phyloP scores from a whole-genome alignment of 2,329 filamentous ascomycete genomes.

The Pseudopyricularia javanii region DNA sequence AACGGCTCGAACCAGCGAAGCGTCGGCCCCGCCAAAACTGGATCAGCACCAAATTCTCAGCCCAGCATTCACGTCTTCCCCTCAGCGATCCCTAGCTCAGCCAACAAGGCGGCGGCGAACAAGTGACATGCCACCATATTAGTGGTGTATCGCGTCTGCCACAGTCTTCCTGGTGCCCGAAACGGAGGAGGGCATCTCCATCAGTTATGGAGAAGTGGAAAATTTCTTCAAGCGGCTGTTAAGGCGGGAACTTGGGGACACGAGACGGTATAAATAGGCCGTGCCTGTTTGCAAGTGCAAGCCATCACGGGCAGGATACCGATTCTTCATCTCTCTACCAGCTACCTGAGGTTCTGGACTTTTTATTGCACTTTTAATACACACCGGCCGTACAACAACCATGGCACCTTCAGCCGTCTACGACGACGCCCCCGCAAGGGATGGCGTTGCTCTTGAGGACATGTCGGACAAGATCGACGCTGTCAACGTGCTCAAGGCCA shows the following conservation, averaged over 20 bases:
- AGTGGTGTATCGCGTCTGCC: too few species aligned
- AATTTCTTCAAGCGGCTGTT: too few species aligned
- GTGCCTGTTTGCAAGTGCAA: not conserved
- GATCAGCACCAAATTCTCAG: not conserved
- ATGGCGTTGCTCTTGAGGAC: slow-evolving; percentile 17
- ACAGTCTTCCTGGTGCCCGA: too few species aligned
- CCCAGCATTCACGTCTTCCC: not conserved
- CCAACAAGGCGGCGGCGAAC: too few species aligned
- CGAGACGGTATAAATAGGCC: not conserved
- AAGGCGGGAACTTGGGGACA: not conserved
- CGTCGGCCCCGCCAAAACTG: not conserved
- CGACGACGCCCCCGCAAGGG: slow-evolving; percentile 4
- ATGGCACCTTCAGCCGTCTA: slow-evolving; percentile 18
- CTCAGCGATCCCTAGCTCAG: not conserved
- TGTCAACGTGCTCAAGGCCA: slow-evolving; percentile 18
- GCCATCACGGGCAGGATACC: not conserved
- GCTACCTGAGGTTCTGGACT: too few species aligned
- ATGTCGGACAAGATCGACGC: slow-evolving; percentile 21
- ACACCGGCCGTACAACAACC: not conserved
- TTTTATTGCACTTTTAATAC: too few species aligned
- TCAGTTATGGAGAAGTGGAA: too few species aligned
- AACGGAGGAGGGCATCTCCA: too few species aligned
- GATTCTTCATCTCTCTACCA: too few species aligned
- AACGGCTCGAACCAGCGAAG: not conserved
- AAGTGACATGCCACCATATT: too few species aligned